A percentile compares a stretch with the other conserved stretches of the same genome.
phyloP scores from a whole-genome alignment of 2,329 filamentous ascomycete genomes.

The Orbilia javanica region DNA sequence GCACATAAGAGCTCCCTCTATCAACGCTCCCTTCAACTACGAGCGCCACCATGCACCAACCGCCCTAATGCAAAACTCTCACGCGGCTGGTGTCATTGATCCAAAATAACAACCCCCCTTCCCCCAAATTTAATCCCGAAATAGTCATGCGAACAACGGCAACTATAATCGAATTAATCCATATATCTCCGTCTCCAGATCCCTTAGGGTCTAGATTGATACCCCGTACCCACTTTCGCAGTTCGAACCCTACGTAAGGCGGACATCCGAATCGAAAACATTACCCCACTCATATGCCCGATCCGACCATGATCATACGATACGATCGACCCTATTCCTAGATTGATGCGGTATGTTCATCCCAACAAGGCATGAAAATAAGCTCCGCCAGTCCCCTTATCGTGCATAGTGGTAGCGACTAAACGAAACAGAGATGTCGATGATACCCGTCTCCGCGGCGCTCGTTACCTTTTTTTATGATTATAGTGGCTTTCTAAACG shows the following conservation, averaged over 20 bases:
- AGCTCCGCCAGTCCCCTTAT: conserved; percentile 7
- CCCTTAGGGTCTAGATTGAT: not conserved
- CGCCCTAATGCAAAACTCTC: not conserved
- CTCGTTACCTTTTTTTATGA: conserved; percentile 29
- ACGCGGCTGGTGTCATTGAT: too few relatives aligned
- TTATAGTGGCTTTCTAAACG: conserved; percentile 3
- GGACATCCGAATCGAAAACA: conserved; percentile 3
- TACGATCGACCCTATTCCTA: conserved; percentile 12
- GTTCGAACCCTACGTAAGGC: not conserved
- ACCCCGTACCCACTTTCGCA: conserved; percentile 5
- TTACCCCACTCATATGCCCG: not conserved
- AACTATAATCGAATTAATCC: not conserved
- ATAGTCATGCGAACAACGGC: not conserved
- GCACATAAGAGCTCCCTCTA: not conserved
- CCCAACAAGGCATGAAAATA: conserved; percentile 13
- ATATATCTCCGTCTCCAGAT: conserved; percentile 12
- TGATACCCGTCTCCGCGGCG: conserved; percentile 44
- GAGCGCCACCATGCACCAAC: not conserved
- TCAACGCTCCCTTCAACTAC: not conserved
- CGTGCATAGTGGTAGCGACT: not conserved
- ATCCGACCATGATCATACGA: conserved; percentile 21
- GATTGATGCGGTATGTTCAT: not conserved
- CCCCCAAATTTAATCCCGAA: not conserved
- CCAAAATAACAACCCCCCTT: too few relatives aligned
- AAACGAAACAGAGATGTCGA: conserved; percentile 8